A percentile compares a stretch with the other conserved stretches of the same genome.
These are phyloP conservation scores for Phialophora chinensis DNA, from an alignment of 2,329 filamentous ascomycete genomes.

Conservation along the genomic window DNA sequence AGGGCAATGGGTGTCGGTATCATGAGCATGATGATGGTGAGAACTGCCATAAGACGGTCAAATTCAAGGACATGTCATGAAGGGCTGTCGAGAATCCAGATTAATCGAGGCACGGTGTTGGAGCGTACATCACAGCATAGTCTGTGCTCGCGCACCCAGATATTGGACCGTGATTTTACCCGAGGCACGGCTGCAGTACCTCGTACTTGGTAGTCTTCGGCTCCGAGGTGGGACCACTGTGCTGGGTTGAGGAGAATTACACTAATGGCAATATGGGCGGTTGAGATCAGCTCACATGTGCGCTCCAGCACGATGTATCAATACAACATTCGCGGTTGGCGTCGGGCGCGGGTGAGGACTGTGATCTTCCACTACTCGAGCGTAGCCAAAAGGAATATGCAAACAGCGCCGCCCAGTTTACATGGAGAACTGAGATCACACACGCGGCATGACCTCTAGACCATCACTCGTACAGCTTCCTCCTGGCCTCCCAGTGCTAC, in stretches of 20 bases:
- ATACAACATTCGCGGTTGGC: neutral
- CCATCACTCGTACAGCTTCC: neutral
- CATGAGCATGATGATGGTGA: conserved; percentile 57
- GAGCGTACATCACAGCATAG: neutral
- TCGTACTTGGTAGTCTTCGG: neutral
- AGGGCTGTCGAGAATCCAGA: neutral
- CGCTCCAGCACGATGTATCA: neutral
- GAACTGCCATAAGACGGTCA: conserved; percentile 40
- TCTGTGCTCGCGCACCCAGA: neutral
- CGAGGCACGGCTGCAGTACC: neutral
- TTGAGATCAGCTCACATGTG: neutral
- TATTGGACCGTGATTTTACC: neutral
- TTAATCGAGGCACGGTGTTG: neutral
- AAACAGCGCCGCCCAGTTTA: neutral
- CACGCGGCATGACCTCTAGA: neutral
- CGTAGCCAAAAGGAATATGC: neutral
- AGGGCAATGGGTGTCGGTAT: conserved; percentile 54
- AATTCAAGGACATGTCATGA: conserved; percentile 35
- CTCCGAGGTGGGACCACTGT: neutral
- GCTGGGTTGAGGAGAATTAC: neutral
- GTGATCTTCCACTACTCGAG: neutral
- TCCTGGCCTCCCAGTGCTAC: neutral
- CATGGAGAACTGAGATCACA: neutral
- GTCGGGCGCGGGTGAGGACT: no score
- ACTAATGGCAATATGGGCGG: neutral